phyloP scores from a whole-genome alignment of 2,329 filamentous ascomycete genomes.

The Neopestalotiopsis sp. region DNA sequence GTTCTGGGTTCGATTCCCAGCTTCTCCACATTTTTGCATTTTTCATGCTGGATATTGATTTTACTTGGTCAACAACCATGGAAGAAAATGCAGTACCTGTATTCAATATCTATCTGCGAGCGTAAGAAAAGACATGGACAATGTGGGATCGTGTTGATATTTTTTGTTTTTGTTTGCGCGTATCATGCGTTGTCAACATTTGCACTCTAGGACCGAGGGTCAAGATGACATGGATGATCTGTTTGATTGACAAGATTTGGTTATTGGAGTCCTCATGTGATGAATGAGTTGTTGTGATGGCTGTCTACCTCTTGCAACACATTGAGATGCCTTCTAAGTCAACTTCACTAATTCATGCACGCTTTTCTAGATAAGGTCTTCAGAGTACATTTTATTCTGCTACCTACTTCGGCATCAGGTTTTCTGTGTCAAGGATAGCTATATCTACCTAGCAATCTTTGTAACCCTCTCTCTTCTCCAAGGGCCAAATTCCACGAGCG shows the following conservation, averaged over 20 bases:
- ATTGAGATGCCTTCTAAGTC: neutral
- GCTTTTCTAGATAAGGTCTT: no score
- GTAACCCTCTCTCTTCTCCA: neutral
- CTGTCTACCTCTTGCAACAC: neutral
- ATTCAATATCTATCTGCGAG: no score
- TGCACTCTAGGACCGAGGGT: no score
- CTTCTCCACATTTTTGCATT: conserved; percentile 18
- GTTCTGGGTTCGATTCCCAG: conserved; percentile 24
- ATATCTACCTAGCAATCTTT: conserved; percentile 5
- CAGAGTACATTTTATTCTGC: conserved; percentile 13
- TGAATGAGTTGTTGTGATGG: no score
- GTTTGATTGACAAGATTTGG: no score
- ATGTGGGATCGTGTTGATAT: no score
- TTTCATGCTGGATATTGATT: neutral
- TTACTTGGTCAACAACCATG: neutral
- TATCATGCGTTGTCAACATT: no score
- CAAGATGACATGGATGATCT: no score
- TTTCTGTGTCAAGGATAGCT: neutral
- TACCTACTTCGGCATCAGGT: conserved; percentile 10
- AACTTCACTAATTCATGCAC: neutral
- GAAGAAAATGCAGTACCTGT: no score
- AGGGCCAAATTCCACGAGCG: neutral
- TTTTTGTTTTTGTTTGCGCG: no score
- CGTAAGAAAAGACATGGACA: no score
- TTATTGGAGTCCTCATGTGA: no score